Base-by-base conservation (phyloP, 2,329 filamentous ascomycete species). In the Acephala macrosclerotiorum region DNA sequence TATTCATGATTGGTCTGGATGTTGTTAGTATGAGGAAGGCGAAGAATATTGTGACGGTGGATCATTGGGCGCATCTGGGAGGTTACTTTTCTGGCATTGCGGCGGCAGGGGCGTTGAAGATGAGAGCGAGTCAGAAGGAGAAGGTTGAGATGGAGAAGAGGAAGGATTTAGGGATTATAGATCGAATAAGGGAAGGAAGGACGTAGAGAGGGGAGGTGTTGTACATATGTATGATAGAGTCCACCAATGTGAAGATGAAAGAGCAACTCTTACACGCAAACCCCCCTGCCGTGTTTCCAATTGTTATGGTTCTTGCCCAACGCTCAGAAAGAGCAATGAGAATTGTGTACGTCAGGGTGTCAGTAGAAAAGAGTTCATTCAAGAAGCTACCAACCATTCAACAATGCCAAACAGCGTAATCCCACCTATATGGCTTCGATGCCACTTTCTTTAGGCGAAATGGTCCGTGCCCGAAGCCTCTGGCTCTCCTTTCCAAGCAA, bases 1-100 rank as follows among this genome's bases (percentile, higher is more conserved):
- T 85, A 20, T 71, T 84, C 18, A 82, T 83, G 12, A 70, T 86
- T 45, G 84, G 87, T 71, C 70, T 87, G 26, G 77, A 83, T 20
- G n/a, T 81, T 77, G 9, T 72, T 84, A 67, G 79, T 83, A 55
- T 82, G 80, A 60, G 61, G 22, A 68, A 61, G 49, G 45, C 36
- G 20, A 63, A 57, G 7, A 55, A 53, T 18, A 18, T 61, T 0
- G 66, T 66, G 33, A 70, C 65, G n/a, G 65, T 79, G 18, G 79
- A 80, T 71, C 75, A 79, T 67, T 74, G 74, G 60, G 75, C 77
- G 7, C 79, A 81, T 76, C 51, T 80, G 25, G 74, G 75, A 2
- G 79, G 79, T 0, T 75, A 77, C 66, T 53, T 68, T 20, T 66
- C 72, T 33, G 79, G 79, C 2, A 70, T 76, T 18, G 70, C 61